Conservation (phyloP, 192 early-diverging fungal genomes). For the Podochytrium sp. region DNA sequence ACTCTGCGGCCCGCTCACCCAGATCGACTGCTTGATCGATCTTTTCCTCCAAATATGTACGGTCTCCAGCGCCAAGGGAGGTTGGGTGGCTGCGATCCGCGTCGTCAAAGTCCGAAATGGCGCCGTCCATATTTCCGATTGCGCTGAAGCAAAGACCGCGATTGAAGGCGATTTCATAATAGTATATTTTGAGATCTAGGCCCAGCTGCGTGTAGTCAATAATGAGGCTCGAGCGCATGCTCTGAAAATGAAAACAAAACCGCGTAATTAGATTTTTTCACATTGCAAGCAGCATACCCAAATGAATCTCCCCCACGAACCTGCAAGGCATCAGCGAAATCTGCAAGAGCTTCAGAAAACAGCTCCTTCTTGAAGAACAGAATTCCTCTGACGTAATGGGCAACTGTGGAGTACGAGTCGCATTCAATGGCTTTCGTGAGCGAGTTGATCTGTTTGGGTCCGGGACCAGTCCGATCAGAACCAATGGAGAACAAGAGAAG, state of each 20-base stretch:
- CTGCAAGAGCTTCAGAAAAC: constrained; percentile 70
- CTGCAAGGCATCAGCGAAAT: constrained; percentile 80
- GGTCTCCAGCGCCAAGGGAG: constrained; percentile 9
- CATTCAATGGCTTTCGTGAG: constrained; percentile 74
- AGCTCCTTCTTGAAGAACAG: constrained; percentile 75
- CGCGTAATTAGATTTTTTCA: background rate
- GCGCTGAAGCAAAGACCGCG: constrained; percentile 82
- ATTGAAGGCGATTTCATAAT: constrained; percentile 91
- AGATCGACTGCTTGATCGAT: constrained; percentile 53
- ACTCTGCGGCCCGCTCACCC: constrained; percentile 37
- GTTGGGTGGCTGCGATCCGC: constrained; percentile 41
- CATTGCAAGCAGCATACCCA: background rate
- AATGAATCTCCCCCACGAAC: constrained; percentile 45
- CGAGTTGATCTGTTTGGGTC: constrained; percentile 64
- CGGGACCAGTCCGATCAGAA: background rate
- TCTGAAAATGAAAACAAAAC: too few relatives aligned
- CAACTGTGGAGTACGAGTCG: constrained; percentile 89
- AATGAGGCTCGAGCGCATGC: constrained; percentile 71
- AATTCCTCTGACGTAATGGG: constrained; percentile 91
- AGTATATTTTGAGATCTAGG: constrained; percentile 84
- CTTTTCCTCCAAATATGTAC: constrained; percentile 26
- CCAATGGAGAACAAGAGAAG: background rate
- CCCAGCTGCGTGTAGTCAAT: constrained; percentile 98
- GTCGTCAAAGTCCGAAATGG: constrained; percentile 72
- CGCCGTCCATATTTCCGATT: constrained; percentile 70